These are phyloP conservation scores for Syzygium aqueum DNA, from an alignment of 345 rosid species.

Conservation along the genomic window DNA sequence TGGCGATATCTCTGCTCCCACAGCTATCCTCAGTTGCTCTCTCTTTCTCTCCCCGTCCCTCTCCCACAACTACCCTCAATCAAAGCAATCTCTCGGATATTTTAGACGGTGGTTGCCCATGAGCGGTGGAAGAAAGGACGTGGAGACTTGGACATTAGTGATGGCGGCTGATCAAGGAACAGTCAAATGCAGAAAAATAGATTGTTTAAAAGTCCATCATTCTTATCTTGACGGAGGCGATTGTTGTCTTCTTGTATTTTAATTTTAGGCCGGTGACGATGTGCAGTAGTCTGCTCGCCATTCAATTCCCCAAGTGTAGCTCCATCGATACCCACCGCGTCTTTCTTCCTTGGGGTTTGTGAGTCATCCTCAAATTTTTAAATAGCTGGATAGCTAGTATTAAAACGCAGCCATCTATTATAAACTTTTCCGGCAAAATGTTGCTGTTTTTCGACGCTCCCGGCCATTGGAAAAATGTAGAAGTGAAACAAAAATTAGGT, in stretches of 20 bases:
- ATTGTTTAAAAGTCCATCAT: too few relatives aligned
- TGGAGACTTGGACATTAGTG: neutral
- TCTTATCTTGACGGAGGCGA: neutral
- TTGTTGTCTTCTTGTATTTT: neutral
- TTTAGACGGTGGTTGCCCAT: neutral
- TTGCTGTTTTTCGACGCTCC: too few relatives aligned
- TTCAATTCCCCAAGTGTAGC: neutral
- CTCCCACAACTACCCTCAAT: neutral
- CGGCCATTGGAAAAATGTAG: too few relatives aligned
- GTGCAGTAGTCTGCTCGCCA: fast-evolving
- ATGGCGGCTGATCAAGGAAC: too few relatives aligned
- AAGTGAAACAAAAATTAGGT: too few relatives aligned
- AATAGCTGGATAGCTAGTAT: neutral
- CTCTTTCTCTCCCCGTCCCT: too few relatives aligned
- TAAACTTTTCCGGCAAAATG: neutral
- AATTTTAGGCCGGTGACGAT: fast-evolving
- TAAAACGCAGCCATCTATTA: fast-evolving
- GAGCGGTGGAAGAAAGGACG: neutral
- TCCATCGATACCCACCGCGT: neutral
- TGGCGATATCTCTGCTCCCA: neutral
- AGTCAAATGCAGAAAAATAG: neutral
- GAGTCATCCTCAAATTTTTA: neutral
- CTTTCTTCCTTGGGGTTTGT: neutral
- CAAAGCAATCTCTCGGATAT: too few relatives aligned
- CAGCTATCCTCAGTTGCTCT: neutral